Evolutionary conservation across 352 stramenopile species (phyloP), one percentile per base, ranked within the genome.

Genomic region (Phytophthora crassamura): DNA sequence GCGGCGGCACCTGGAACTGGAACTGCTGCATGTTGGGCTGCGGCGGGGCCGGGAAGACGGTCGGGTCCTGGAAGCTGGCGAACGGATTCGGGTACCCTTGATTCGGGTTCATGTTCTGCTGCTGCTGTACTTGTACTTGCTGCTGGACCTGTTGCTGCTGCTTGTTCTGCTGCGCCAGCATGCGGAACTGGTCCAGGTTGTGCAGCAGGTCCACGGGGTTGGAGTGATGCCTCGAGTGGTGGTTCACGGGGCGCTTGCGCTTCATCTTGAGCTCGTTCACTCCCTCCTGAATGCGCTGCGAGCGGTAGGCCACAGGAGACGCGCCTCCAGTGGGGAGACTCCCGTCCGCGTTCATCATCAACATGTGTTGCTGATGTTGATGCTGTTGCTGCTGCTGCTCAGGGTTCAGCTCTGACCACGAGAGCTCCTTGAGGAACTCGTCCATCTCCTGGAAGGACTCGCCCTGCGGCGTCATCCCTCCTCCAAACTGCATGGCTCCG

Each of bases 191-290:
- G 59, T 92, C 84, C 33, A 92, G 52, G 42, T 92, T 92, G 56
- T 92, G 77, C 15, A 92, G 74, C 58, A 92, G 35, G 46, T 89
- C 81, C n/a, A 92, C 82, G 7, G 84, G 84, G 55, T 91, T 93
- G 50, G 84, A 91, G 75, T 90, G 82, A 57, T 87, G 77, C 3
- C 84, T 77, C 53, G 72, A 67, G 62, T 93, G 84, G 49, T 84
- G 72, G 46, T 58, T 75, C 18, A 69, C 59, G 0, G 84, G 76
- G 6, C 84, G 82, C 50, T 93, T 93, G 39, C 82, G 84, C 60
- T 93, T 93, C 82, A 93, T 91, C 64, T 90, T 87, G 63, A 89
- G 74, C 59, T 88, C 79, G 14, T 89, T 86, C 34, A 89, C 69
- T 45, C 77, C 80, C 22, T 82, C 78, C 38, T 89, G 78, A 40